These are phyloP conservation scores for Pyricularia grisea DNA, from an alignment of 2,329 filamentous ascomycete genomes.

Conservation along the genomic window DNA sequence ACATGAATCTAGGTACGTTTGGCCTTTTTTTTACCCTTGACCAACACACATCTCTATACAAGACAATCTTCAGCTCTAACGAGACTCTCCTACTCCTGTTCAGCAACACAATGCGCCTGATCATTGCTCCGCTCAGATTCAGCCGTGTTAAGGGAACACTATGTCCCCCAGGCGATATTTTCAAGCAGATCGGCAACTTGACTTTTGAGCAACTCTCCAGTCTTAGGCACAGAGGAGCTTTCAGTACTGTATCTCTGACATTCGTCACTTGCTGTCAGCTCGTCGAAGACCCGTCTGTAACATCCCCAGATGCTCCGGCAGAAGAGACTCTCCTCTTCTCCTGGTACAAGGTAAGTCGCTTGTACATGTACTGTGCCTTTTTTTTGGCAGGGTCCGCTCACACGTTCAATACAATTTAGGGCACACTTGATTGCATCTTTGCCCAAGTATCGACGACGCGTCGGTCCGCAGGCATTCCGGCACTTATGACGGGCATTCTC, in stretches of 20 bases:
- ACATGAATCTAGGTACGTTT: conserved; percentile 75
- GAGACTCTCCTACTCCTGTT: conserved; percentile 12
- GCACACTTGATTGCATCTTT: conserved; percentile 60
- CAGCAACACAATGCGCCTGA: conserved; percentile 62
- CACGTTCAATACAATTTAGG: conserved; percentile 25
- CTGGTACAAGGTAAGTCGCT: conserved; percentile 58
- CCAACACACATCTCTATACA: not conserved
- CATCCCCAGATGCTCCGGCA: conserved; percentile 17
- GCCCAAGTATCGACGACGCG: conserved; percentile 75
- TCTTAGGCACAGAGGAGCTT: conserved; percentile 82
- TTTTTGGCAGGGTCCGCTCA: not conserved
- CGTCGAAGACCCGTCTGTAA: conserved; percentile 34
- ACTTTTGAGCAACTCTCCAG: conserved; percentile 76
- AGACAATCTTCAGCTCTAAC: not conserved
- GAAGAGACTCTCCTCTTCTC: conserved; percentile 40
- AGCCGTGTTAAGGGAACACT: conserved; percentile 32
- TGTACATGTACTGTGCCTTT: not conserved
- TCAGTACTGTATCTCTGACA: conserved; percentile 84
- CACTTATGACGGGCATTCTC: conserved; percentile 74
- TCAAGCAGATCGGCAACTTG: conserved; percentile 59
- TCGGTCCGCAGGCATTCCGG: conserved; percentile 84
- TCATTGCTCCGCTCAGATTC: conserved; percentile 45
- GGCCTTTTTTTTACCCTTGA: not conserved
- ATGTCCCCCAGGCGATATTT: conserved; percentile 41
- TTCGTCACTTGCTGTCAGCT: conserved; percentile 72